Conservation (phyloP, 192 early-diverging fungal genomes). For the Podila clonocystis region DNA sequence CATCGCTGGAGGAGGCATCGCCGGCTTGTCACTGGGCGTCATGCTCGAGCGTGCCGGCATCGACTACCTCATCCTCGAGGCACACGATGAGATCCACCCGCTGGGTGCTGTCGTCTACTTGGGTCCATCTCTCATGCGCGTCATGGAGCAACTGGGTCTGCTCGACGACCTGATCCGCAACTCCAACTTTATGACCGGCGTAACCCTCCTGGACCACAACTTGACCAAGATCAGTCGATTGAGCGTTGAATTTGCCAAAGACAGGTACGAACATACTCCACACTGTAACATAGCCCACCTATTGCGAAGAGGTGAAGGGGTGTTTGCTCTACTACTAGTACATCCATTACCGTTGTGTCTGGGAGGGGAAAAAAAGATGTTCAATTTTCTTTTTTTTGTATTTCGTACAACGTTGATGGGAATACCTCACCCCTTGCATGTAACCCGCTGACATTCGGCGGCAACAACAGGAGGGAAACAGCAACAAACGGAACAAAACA, state of each 20-base stretch:
- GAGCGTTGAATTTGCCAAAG: constrained; percentile 16
- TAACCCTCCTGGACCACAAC: constrained; percentile 23
- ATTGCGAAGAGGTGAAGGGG: too few relatives aligned
- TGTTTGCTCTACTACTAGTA: not conserved
- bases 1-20: constrained; percentile 45
- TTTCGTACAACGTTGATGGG: too few relatives aligned
- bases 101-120: constrained; percentile 24
- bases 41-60: constrained; percentile 50
- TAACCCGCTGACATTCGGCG: too few relatives aligned
- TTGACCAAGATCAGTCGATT: constrained; percentile 29
- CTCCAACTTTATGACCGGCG: constrained; percentile 37
- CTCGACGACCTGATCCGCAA: constrained; percentile 38
- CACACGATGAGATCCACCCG: constrained; percentile 10
- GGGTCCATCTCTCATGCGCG: constrained; percentile 29
- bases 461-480: too few relatives aligned
- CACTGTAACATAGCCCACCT: not conserved
- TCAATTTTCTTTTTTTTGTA: too few relatives aligned
- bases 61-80: constrained; percentile 44
- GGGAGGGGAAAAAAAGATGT: too few relatives aligned
- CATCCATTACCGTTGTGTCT: too few relatives aligned
- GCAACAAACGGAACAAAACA: too few relatives aligned
- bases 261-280: constrained; percentile 14
- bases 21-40: constrained; percentile 31
- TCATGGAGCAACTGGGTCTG: constrained; percentile 45
- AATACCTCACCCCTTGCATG: too few relatives aligned